Evolutionary conservation across 495 filamentous ascomycete species (phyloP).

Genomic region (Durotheca rogersii): DNA sequence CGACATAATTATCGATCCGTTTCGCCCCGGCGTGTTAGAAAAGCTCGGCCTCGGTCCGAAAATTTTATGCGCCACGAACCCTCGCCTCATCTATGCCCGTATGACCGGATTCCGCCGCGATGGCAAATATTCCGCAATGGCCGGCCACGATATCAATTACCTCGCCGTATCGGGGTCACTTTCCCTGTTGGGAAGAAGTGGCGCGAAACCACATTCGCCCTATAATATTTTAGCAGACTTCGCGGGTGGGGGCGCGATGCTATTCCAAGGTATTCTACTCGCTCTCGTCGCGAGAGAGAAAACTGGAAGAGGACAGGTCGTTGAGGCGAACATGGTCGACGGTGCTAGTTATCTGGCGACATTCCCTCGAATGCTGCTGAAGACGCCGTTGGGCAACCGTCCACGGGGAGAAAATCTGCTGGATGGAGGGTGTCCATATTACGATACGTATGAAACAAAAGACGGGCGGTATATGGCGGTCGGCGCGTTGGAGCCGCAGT

Average conservation of each 20-base stretch:
- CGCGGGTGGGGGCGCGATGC: constrained; percentile 80
- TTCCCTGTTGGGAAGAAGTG: constrained; percentile 67
- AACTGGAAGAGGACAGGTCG: constrained; percentile 76
- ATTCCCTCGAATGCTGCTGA: constrained; percentile 65
- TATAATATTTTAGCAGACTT: constrained; percentile 88
- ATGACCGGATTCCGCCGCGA: constrained; percentile 88
- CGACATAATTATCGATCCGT: constrained; percentile 90
- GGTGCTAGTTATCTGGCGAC: constrained; percentile 75
- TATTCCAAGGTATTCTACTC: constrained; percentile 68
- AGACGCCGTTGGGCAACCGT: constrained; percentile 58
- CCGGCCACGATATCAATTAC: constrained; percentile 98
- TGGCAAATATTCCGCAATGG: constrained; percentile 82
- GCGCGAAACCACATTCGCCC: constrained; percentile 72
- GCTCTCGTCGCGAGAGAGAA: constrained; percentile 57
- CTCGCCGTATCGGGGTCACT: constrained; percentile 84
- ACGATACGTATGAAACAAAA: constrained; percentile 82
- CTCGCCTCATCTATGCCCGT: constrained; percentile 76
- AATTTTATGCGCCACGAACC: constrained; percentile 63
- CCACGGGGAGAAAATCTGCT: constrained; percentile 74
- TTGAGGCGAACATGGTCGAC: constrained; percentile 97
- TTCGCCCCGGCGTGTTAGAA: constrained; percentile 86
- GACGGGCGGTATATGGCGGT: constrained; percentile 87
- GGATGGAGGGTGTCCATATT: constrained; percentile 84
- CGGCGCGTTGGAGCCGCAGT: constrained; percentile 84
- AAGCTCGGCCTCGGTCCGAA: constrained; percentile 73